Evolutionary conservation across 1,284 basidiomycete species (phyloP).

Genomic region (Cryptococcus sp.): DNA sequence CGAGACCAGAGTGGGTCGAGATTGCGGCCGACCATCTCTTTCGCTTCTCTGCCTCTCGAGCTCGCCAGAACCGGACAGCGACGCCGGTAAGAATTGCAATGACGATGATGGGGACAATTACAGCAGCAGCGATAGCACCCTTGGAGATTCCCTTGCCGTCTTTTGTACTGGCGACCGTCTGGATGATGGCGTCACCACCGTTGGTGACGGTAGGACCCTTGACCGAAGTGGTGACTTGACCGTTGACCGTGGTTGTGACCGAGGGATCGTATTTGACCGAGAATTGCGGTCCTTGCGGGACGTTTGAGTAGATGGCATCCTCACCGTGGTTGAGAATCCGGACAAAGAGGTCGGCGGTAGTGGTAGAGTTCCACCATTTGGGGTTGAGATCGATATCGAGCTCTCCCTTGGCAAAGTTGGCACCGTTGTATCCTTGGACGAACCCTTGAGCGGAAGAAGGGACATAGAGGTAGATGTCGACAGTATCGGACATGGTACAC

Average conservation of each 20-base stretch:
- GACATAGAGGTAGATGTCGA: conserved; percentile 72
- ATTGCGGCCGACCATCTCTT: conserved; percentile 57
- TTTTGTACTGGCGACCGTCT: conserved; percentile 27
- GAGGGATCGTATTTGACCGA: conserved; percentile 44
- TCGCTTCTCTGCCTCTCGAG: conserved; percentile 56
- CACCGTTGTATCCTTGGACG: conserved; percentile 60
- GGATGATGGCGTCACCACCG: conserved; percentile 47
- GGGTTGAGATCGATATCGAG: conserved; percentile 57
- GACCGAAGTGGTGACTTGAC: conserved; percentile 29
- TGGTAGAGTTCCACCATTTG: conserved; percentile 69
- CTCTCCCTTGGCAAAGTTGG: conserved; percentile 56
- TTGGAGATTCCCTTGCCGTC: conserved; percentile 50
- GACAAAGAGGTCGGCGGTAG: conserved; percentile 57
- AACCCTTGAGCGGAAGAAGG: conserved; percentile 50
- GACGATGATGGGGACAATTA: conserved; percentile 62
- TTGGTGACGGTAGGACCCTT: conserved; percentile 45
- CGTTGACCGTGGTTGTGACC: conserved; percentile 37
- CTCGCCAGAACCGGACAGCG: conserved; percentile 55
- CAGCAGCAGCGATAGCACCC: conserved; percentile 70
- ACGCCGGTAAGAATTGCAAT: conserved; percentile 51
- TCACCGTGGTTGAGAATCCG: conserved; percentile 58
- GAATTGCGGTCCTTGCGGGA: conserved; percentile 68
- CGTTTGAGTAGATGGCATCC: conserved; percentile 53
- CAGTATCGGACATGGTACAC: conserved; percentile 51
- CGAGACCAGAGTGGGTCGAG: conserved; percentile 37